Percentiles rank a stretch among this genome's conserved stretches.
Evolutionary conservation across 805 yeast genomes (phyloP).

Genomic region (Candida khao-thaluensis): DNA sequence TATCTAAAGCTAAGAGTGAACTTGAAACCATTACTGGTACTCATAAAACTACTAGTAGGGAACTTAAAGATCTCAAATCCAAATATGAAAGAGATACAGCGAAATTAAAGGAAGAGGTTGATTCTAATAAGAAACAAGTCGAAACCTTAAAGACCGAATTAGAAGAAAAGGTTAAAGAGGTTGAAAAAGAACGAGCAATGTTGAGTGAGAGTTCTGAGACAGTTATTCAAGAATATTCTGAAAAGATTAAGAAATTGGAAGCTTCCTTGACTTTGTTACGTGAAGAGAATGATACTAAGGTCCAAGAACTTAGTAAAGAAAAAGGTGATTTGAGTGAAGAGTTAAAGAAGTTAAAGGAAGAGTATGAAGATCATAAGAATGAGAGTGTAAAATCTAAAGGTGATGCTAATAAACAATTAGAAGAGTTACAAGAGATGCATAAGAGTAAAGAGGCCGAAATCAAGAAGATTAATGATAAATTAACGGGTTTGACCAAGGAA

Average conservation of each 20-base stretch:
- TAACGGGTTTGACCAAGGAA: not conserved
- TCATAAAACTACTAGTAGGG: conserved; percentile 3
- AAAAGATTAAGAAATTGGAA: conserved; percentile 45
- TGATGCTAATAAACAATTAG: not conserved
- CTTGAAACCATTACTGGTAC: not conserved
- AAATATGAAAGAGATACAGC: conserved; percentile 7
- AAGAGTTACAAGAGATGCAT: conserved; percentile 2
- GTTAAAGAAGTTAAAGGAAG: conserved; percentile 10
- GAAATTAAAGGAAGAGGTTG: conserved; percentile 12
- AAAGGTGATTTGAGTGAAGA: conserved; percentile 8
- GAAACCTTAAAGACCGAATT: conserved; percentile 30
- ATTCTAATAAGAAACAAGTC: conserved; percentile 28
- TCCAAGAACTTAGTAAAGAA: conserved; percentile 4
- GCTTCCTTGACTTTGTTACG: conserved; percentile 21
- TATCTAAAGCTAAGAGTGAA: not conserved
- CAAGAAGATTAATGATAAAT: conserved; percentile 4
- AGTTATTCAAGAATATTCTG: conserved; percentile 47
- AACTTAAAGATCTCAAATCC: conserved; percentile 4
- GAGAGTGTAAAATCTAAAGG: not conserved
- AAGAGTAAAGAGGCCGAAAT: not conserved
- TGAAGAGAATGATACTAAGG: conserved; percentile 12
- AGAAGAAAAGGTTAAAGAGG: conserved; percentile 38
- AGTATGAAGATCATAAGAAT: conserved; percentile 12
- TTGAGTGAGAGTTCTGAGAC: conserved; percentile 51
- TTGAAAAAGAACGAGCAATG: conserved; percentile 51